phyloP scores from a whole-genome alignment of 208 protist genomes.

The Angomonas deanei region DNA sequence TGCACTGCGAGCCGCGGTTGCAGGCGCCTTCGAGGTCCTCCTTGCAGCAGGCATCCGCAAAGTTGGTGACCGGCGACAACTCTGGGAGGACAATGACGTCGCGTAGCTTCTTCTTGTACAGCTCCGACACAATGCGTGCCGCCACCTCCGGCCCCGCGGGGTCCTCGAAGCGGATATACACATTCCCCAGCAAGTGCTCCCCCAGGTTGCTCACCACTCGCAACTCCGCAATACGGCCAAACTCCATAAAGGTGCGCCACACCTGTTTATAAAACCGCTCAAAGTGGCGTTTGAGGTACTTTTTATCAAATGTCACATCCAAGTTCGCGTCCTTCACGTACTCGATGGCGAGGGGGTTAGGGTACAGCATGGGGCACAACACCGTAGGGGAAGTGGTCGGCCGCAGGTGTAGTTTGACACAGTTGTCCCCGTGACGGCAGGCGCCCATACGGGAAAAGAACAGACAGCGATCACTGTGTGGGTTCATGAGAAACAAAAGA shows the following conservation, averaged over 20 bases:
- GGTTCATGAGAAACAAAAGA: constrained; percentile 12
- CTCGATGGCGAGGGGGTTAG: constrained; percentile 77
- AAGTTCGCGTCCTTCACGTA: constrained; percentile 60
- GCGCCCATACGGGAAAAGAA: constrained; percentile 99
- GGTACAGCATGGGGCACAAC: constrained; percentile 96
- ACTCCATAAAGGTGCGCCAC: constrained; percentile 91
- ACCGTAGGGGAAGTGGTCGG: constrained; percentile 93
- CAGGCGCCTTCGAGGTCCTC: constrained; percentile 94
- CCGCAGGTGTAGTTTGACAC: constrained; percentile 92
- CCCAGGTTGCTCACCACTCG: constrained; percentile 95
- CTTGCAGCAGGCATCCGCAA: constrained; percentile 96
- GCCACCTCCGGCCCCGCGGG: constrained; percentile 86
- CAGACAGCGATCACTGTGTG: constrained; percentile 53
- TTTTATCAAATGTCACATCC: constrained; percentile 64
- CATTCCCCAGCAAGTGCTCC: constrained; percentile 97
- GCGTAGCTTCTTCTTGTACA: constrained; percentile 87
- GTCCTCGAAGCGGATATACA: constrained; percentile 95
- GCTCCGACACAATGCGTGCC: constrained; percentile 56
- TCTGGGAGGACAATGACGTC: constrained; percentile 89
- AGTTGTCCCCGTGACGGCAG: constrained; percentile 97
- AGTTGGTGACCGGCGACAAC: constrained; percentile 97
- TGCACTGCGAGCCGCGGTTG: constrained; percentile 93
- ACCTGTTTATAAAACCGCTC: constrained; percentile 97
- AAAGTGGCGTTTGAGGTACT: constrained; percentile 92
- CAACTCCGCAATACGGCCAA: constrained; percentile 93